Evolutionary conservation across 805 yeast genomes (phyloP).

Genomic region (Candida sphagnicola): DNA sequence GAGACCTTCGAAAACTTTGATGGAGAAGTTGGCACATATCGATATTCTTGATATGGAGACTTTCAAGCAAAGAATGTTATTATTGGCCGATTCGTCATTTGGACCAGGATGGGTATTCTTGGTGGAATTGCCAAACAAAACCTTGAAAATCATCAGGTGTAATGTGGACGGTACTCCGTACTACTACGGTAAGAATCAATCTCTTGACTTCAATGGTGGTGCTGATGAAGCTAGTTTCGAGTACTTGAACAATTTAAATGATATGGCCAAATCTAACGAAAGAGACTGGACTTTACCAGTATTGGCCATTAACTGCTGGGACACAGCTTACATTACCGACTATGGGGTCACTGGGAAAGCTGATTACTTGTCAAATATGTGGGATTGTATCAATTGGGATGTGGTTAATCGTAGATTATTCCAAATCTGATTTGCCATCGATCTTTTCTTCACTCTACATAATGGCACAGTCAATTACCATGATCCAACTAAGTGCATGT

Average conservation of each 20-base stretch:
- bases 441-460: no score
- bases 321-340: conserved; percentile 79
- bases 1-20: conserved; percentile 33
- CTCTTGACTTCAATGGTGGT: conserved; percentile 72
- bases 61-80: conserved; percentile 47
- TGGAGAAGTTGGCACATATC: conserved; percentile 33
- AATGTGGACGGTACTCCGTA: conserved; percentile 80
- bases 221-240: conserved; percentile 53
- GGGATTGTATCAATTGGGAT: conserved; percentile 84
- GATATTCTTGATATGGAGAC: conserved; percentile 42
- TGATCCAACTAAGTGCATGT: no score
- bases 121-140: conserved; percentile 61
- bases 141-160: conserved; percentile 49
- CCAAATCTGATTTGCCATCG: conserved; percentile 24
- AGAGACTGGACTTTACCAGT: conserved; percentile 70
- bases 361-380: conserved; percentile 66
- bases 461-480: no score
- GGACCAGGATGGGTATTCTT: conserved; percentile 78
- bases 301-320: conserved; percentile 82
- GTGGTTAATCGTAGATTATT: conserved; percentile 53
- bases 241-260: conserved; percentile 39
- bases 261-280: conserved; percentile 35
- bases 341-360: conserved; percentile 77
- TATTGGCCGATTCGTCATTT: conserved; percentile 47
- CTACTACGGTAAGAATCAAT: conserved; percentile 63